Conservation (phyloP, 208 protist species). For the Leishmania martiniquensis region DNA sequence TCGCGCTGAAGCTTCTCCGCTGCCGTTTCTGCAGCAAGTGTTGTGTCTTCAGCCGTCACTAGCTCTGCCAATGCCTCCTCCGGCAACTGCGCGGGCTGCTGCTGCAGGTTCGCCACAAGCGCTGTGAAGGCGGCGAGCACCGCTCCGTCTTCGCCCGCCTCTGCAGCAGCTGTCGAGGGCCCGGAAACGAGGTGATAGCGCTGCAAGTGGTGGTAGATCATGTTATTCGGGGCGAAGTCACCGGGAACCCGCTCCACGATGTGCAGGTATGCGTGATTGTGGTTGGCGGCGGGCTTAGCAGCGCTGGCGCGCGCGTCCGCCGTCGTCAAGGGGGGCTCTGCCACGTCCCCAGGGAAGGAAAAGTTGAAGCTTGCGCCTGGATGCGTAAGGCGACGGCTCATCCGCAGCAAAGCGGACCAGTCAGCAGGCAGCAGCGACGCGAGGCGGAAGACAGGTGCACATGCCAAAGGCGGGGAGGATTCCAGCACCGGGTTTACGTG, state of each 20-base stretch:
- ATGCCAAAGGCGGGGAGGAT: background rate
- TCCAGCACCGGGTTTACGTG: background rate
- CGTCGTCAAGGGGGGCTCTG: background rate
- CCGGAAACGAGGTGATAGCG: slow-evolving; percentile 22
- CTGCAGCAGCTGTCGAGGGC: background rate
- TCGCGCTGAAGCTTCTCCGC: slow-evolving; percentile 39
- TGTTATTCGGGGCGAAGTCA: slow-evolving; percentile 88
- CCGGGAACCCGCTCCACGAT: slow-evolving; percentile 57
- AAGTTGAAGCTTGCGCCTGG: slow-evolving; percentile 51
- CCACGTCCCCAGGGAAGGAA: slow-evolving; percentile 60
- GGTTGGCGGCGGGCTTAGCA: background rate
- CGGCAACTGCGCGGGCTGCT: slow-evolving; percentile 15
- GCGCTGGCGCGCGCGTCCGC: background rate
- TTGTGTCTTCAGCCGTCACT: slow-evolving; percentile 9
- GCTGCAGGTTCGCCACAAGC: slow-evolving; percentile 38
- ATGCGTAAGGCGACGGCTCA: slow-evolving; percentile 53
- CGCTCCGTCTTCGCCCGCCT: background rate
- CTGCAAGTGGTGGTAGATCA: slow-evolving; percentile 79
- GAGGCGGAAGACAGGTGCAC: slow-evolving; percentile 41
- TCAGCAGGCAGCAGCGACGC: slow-evolving; percentile 47
- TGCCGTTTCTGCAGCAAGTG: slow-evolving; percentile 12
- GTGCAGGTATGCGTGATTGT: slow-evolving; percentile 72
- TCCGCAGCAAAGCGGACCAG: slow-evolving; percentile 47
- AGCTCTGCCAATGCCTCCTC: slow-evolving; percentile 19
- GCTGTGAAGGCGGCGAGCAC: slow-evolving; percentile 32